Evolutionary conservation across 106 monocot species (phyloP).

Genomic region (Triglochin maritima): DNA sequence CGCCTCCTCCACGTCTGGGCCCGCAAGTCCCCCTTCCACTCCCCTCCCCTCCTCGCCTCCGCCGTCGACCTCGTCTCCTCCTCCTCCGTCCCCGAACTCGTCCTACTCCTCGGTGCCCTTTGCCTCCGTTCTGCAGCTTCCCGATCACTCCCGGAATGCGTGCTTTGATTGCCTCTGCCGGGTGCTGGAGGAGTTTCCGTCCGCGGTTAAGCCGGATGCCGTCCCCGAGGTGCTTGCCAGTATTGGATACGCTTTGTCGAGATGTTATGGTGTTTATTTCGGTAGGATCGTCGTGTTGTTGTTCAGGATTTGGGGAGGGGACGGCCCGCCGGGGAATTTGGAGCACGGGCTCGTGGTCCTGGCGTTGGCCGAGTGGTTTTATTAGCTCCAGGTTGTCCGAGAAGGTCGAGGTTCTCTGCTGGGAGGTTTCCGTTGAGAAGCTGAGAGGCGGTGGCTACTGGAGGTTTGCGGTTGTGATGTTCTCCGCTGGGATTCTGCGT

Average conservation of each 20-base stretch:
- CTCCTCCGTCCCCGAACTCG: background rate
- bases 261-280: slow-evolving; percentile 15
- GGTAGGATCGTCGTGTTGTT: slow-evolving; percentile 22
- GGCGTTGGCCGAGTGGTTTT: slow-evolving; percentile 62
- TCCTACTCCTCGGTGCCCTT: slow-evolving; percentile 47
- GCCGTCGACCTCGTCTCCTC: slow-evolving; percentile 6
- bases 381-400: slow-evolving; percentile 14
- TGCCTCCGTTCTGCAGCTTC: slow-evolving; percentile 13
- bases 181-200: slow-evolving; percentile 5
- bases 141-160: slow-evolving; percentile 10
- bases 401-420: slow-evolving; percentile 31
- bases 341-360: slow-evolving; percentile 56
- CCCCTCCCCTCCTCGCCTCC: slow-evolving; percentile 28
- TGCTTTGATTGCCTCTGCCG: slow-evolving; percentile 26
- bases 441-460: slow-evolving; percentile 8
- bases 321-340: slow-evolving; percentile 4
- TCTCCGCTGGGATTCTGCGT: slow-evolving; percentile 52
- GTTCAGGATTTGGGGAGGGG: slow-evolving; percentile 27
- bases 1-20: slow-evolving; percentile 47
- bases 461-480: slow-evolving; percentile 47
- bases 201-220: background rate
- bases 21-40: slow-evolving; percentile 37
- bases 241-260: slow-evolving; percentile 41
- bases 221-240: slow-evolving; percentile 23
- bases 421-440: slow-evolving; percentile 25